A percentile compares a stretch with the other conserved stretches of the same genome.
Conservation (phyloP, 768 basidiomycete species). For the Auriscalpium microsporum region DNA sequence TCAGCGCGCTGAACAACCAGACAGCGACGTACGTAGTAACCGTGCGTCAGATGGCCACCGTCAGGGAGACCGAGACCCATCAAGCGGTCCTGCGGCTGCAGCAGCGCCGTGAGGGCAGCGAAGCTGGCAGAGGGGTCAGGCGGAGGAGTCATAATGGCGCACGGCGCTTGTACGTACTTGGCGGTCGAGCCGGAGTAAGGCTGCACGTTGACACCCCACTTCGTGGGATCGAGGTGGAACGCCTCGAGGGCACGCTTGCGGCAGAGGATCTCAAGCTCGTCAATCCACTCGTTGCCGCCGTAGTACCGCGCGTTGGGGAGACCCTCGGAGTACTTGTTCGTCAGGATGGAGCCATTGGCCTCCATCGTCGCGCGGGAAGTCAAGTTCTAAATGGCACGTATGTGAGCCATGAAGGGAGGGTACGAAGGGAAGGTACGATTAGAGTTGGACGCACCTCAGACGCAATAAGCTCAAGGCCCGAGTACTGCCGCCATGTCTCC, state of each 20-base stretch:
- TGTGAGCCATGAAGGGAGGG: not conserved
- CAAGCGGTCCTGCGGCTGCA: slow-evolving; percentile 94
- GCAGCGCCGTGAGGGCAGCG: slow-evolving; percentile 89
- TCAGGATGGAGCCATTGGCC: slow-evolving; percentile 96
- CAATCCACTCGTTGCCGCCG: slow-evolving; percentile 96
- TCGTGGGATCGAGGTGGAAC: slow-evolving; percentile 85
- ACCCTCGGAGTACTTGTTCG: slow-evolving; percentile 99
- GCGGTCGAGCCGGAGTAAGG: slow-evolving; percentile 95
- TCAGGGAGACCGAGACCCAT: slow-evolving; percentile 99
- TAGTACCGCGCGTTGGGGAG: slow-evolving; percentile 96
- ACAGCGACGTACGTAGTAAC: slow-evolving; percentile 70
- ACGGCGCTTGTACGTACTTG: slow-evolving; percentile 48
- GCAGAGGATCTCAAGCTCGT: slow-evolving; percentile 91
- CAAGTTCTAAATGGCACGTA: slow-evolving; percentile 59
- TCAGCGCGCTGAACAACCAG: slow-evolving; percentile 1
- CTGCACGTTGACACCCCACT: slow-evolving; percentile 99
- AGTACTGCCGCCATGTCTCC: slow-evolving; percentile 98
- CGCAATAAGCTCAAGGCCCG: slow-evolving; percentile 96
- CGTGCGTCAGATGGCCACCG: slow-evolving; percentile 95
- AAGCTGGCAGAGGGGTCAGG: slow-evolving; percentile 46
- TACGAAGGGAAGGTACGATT: not conserved
- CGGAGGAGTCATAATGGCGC: not conserved
- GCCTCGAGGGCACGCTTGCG: slow-evolving; percentile 93
- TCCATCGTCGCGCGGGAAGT: slow-evolving; percentile 95
- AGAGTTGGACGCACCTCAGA: slow-evolving; percentile 63